A percentile compares a stretch with the other conserved stretches of the same genome.
Evolutionary conservation across 192 early-diverging fungal genomes (phyloP).

Genomic region (Coemansia sp.): DNA sequence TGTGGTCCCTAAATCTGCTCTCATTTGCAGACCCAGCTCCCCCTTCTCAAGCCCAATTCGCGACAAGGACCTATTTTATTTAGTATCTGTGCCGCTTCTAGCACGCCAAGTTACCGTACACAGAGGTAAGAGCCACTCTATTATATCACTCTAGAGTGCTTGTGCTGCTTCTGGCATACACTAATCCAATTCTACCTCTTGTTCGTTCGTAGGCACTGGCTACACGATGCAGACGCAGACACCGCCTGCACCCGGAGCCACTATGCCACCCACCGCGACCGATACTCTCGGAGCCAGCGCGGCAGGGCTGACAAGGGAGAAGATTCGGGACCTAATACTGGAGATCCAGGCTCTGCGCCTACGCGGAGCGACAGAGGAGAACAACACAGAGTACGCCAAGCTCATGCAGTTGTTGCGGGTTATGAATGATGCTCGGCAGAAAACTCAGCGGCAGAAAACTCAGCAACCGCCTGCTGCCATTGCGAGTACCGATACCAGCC

Average conservation of each 20-base stretch:
- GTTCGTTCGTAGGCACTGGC: not conserved
- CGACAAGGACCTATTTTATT: not conserved
- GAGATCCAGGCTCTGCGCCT: slow-evolving; percentile 60
- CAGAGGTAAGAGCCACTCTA: not conserved
- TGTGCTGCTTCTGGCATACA: not conserved
- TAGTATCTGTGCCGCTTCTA: not conserved
- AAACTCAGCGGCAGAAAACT: slow-evolving; percentile 55
- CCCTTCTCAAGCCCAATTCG: not conserved
- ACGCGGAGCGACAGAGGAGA: slow-evolving; percentile 76
- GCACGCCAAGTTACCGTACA: not conserved
- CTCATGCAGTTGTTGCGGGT: slow-evolving; percentile 60
- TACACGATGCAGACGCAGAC: slow-evolving; percentile 23
- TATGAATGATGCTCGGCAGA: slow-evolving; percentile 50
- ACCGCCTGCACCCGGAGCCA: slow-evolving; percentile 3
- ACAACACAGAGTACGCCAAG: slow-evolving; percentile 73
- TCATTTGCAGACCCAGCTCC: not conserved
- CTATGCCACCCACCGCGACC: not conserved
- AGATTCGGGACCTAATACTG: slow-evolving; percentile 32
- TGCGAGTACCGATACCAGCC: not conserved
- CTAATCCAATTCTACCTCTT: not conserved
- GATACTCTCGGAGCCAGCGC: not conserved
- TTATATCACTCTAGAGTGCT: not conserved
- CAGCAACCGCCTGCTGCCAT: slow-evolving; percentile 1
- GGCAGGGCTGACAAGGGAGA: slow-evolving; percentile 31
- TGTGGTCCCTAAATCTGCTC: not conserved